A percentile compares a stretch with the other conserved stretches of the same genome.
These are phyloP conservation scores for Phylloporus rhodoxanthus DNA, from an alignment of 768 basidiomycete genomes.

Conservation along the genomic window DNA sequence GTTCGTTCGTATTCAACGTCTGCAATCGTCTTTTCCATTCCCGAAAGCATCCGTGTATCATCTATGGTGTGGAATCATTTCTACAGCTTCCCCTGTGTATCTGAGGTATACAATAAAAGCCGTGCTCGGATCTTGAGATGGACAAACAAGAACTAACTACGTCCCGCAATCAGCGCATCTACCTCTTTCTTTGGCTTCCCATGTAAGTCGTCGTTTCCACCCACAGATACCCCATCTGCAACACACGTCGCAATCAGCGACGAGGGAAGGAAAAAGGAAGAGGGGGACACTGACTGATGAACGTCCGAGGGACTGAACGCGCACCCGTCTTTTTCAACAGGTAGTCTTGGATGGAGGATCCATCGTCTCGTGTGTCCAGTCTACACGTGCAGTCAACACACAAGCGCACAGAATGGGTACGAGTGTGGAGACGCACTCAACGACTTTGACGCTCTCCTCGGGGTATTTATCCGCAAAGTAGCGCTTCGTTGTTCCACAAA, in stretches of 20 bases:
- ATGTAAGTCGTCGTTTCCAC: constrained; percentile 20
- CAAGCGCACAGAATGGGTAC: neutral
- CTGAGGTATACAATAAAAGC: constrained; percentile 1
- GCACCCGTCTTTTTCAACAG: constrained; percentile 59
- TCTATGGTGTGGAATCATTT: neutral
- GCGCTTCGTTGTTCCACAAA: constrained; percentile 44
- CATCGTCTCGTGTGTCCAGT: constrained; percentile 56
- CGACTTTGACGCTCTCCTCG: constrained; percentile 33
- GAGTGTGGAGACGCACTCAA: constrained; percentile 39
- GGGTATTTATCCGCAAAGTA: constrained; percentile 40
- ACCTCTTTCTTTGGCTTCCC: neutral
- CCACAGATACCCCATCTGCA: constrained; percentile 17
- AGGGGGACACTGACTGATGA: constrained; percentile 48
- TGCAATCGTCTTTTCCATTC: neutral
- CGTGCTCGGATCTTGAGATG: neutral
- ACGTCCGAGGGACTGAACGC: constrained; percentile 71
- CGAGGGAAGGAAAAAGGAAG: neutral
- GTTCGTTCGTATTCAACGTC: neutral
- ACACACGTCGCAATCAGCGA: neutral
- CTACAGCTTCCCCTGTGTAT: neutral
- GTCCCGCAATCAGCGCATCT: constrained; percentile 9
- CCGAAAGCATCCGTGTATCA: neutral
- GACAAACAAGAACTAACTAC: neutral
- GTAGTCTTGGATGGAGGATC: constrained; percentile 59
- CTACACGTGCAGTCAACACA: constrained; percentile 22